Conservation (phyloP, 257 asterid species). For the Ilex asprella region DNA sequence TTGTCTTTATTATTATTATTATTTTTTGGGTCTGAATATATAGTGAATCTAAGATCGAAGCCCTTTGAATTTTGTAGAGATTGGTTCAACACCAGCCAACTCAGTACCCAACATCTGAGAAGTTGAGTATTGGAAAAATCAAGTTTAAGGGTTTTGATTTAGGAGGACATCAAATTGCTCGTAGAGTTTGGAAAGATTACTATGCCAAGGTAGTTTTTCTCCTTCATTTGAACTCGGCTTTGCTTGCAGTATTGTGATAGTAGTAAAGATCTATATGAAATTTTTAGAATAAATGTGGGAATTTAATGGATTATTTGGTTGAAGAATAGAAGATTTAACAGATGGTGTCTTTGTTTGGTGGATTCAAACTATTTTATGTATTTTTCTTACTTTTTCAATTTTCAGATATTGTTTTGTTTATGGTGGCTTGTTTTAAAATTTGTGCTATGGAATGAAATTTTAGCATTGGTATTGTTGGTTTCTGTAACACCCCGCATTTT, state of each 20-base stretch:
- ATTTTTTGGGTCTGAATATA: constrained; percentile 1
- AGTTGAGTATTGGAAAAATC: constrained; percentile 81
- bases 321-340: too few relatives aligned
- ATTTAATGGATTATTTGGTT: too few relatives aligned
- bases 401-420: too few relatives aligned
- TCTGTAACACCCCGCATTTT: too few relatives aligned
- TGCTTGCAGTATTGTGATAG: not conserved
- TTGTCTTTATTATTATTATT: not conserved
- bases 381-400: too few relatives aligned
- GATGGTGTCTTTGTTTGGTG: too few relatives aligned
- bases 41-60: constrained; percentile 11
- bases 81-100: constrained; percentile 92
- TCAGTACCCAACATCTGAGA: constrained; percentile 85
- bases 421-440: too few relatives aligned
- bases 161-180: constrained; percentile 95
- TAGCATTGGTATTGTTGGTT: too few relatives aligned
- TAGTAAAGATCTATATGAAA: too few relatives aligned
- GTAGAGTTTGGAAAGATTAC: constrained; percentile 92
- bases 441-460: too few relatives aligned
- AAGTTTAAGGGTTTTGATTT: constrained; percentile 89
- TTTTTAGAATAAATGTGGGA: too few relatives aligned
- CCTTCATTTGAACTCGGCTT: not conserved
- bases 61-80: constrained; percentile 49
- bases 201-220: constrained; percentile 60
- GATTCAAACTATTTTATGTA: too few relatives aligned